phyloP scores from a whole-genome alignment of 1,284 basidiomycete genomes.

The Heterobasidion occidentale region DNA sequence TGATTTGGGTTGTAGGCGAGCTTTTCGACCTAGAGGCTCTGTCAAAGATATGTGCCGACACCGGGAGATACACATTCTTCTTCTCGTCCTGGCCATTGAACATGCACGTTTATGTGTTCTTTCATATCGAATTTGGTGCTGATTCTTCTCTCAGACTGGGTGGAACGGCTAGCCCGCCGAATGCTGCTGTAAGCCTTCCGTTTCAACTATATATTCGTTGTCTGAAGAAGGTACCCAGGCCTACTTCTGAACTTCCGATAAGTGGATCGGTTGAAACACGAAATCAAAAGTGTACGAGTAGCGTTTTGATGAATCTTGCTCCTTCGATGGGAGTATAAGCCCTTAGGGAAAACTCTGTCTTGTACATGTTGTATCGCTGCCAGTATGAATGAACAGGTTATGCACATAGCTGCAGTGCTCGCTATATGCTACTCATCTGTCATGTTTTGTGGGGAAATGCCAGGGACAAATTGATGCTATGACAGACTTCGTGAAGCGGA shows the following conservation, averaged over 20 bases:
- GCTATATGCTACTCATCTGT: too few species aligned
- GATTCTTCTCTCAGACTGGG: conserved; percentile 35
- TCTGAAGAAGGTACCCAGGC: not conserved
- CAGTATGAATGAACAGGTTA: too few species aligned
- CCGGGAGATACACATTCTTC: conserved; percentile 60
- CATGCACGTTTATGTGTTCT: conserved; percentile 35
- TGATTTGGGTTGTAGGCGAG: conserved; percentile 35
- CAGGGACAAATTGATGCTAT: too few species aligned
- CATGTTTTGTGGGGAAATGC: too few species aligned
- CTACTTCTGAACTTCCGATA: not conserved
- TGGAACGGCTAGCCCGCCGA: conserved; percentile 60
- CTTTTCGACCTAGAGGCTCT: conserved; percentile 63
- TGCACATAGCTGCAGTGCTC: too few species aligned
- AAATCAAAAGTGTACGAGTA: too few species aligned
- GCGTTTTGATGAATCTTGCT: too few species aligned
- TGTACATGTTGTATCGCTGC: too few species aligned
- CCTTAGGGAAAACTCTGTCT: too few species aligned
- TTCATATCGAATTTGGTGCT: not conserved
- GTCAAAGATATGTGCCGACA: conserved; percentile 45
- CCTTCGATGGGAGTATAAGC: too few species aligned
- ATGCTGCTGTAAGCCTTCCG: conserved; percentile 51
- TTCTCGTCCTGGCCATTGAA: conserved; percentile 69
- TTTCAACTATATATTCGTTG: not conserved
- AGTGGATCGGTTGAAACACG: too few species aligned
- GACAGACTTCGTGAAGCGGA: too few species aligned